Conservation (phyloP, 495 filamentous ascomycete genomes). For the Aspergillus affinis region DNA sequence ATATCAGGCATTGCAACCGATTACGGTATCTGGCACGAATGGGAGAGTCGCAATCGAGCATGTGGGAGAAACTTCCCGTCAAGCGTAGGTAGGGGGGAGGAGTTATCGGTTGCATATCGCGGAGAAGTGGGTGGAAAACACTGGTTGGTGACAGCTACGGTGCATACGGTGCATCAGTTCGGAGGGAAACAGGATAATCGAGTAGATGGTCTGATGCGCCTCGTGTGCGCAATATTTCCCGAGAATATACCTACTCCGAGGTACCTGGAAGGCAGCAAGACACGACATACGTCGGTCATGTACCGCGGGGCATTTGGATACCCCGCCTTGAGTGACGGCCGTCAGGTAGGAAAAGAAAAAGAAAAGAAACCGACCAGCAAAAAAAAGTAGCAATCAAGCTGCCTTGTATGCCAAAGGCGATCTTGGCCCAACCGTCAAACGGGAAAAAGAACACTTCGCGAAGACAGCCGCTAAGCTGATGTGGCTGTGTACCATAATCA, state of each 20-base stretch:
- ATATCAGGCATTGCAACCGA: no score
- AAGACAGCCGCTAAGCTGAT: slow-evolving; percentile 12
- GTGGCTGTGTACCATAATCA: slow-evolving; percentile 18
- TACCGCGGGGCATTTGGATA: slow-evolving; percentile 15
- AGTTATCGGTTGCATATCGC: background rate
- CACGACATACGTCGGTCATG: background rate
- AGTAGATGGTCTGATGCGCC: background rate
- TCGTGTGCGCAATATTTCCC: background rate
- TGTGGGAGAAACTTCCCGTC: background rate
- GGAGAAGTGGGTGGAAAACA: background rate
- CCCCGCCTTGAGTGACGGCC: slow-evolving; percentile 7
- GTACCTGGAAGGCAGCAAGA: background rate
- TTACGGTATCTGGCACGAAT: background rate
- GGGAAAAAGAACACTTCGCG: slow-evolving; percentile 1
- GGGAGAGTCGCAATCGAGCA: background rate
- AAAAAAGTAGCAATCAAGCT: slow-evolving; percentile 7
- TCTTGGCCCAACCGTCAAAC: background rate
- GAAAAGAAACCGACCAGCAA: slow-evolving; percentile 1
- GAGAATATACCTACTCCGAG: no score
- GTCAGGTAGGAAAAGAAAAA: slow-evolving; percentile 9
- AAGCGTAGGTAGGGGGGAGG: no score
- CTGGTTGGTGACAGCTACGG: no score
- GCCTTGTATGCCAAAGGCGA: slow-evolving; percentile 14
- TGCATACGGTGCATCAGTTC: background rate
- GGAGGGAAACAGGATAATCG: background rate